Percentiles rank a stretch among this genome's conserved stretches.
Evolutionary conservation across 2,329 filamentous ascomycete genomes (phyloP).

Genomic region (Fusarium protoensiforme): DNA sequence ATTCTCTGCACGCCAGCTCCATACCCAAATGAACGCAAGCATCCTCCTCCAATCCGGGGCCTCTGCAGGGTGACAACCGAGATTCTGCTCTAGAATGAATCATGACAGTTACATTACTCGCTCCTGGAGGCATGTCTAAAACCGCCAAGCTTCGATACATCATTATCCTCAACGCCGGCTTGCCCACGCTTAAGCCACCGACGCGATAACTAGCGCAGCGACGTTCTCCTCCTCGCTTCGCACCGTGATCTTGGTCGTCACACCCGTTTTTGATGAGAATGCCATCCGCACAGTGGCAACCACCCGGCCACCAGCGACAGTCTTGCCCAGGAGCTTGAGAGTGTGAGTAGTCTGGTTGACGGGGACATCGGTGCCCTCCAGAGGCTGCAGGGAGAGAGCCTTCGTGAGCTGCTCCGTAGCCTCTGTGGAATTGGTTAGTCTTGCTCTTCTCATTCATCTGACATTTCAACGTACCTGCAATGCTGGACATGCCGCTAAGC

Average conservation of each 20-base stretch:
- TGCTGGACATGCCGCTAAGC: slow-evolving; percentile 88
- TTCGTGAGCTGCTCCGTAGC: slow-evolving; percentile 92
- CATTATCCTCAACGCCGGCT: slow-evolving; percentile 52
- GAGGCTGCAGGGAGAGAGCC: slow-evolving; percentile 87
- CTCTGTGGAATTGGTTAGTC: slow-evolving; percentile 64
- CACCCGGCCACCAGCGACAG: slow-evolving; percentile 88
- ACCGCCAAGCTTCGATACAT: slow-evolving; percentile 46
- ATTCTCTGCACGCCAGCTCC: slow-evolving; percentile 17
- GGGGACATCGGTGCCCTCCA: slow-evolving; percentile 93
- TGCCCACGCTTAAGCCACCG: slow-evolving; percentile 73
- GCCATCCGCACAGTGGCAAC: slow-evolving; percentile 92
- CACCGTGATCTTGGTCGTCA: slow-evolving; percentile 95
- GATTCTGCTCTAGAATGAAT: slow-evolving; percentile 26
- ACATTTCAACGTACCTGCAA: slow-evolving; percentile 75
- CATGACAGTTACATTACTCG: slow-evolving; percentile 39
- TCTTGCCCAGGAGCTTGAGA: slow-evolving; percentile 96
- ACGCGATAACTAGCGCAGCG: slow-evolving; percentile 84
- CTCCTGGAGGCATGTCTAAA: slow-evolving; percentile 41
- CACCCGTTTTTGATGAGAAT: slow-evolving; percentile 89
- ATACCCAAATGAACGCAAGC: slow-evolving; percentile 12
- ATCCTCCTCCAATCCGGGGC: not conserved
- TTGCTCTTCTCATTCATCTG: not conserved
- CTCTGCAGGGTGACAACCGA: slow-evolving; percentile 11
- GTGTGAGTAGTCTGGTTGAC: slow-evolving; percentile 91
- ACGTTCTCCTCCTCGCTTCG: slow-evolving; percentile 94